Percentiles rank a stretch among this genome's conserved stretches.
Conservation (phyloP, 2,329 filamentous ascomycete species). For the Fusarium continuum region DNA sequence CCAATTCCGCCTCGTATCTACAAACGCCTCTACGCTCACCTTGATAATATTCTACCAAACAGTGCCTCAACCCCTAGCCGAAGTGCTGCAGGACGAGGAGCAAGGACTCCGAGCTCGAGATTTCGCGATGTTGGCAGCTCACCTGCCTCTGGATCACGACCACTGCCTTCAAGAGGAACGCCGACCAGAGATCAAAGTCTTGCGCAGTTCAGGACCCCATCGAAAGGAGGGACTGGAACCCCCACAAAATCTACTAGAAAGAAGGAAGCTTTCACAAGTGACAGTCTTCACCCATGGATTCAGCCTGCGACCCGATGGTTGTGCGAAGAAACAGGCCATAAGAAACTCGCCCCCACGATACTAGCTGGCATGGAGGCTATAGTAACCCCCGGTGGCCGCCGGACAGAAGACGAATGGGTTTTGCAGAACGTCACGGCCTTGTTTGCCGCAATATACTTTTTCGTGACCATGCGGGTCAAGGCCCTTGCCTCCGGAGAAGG, state of each 20-base stretch:
- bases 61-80: slow-evolving; percentile 47
- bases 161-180: slow-evolving; percentile 53
- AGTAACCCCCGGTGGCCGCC: slow-evolving; percentile 53
- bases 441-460: slow-evolving; percentile 68
- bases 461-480: slow-evolving; percentile 62
- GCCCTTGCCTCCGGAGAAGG: slow-evolving; percentile 52
- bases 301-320: slow-evolving; percentile 73
- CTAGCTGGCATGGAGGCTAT: slow-evolving; percentile 75
- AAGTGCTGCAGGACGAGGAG: slow-evolving; percentile 40
- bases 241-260: slow-evolving; percentile 56
- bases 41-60: slow-evolving; percentile 74
- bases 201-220: slow-evolving; percentile 53
- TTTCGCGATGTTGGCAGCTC: slow-evolving; percentile 42
- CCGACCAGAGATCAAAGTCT: slow-evolving; percentile 59
- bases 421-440: slow-evolving; percentile 61
- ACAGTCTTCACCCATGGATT: slow-evolving; percentile 70
- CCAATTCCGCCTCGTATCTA: slow-evolving; percentile 84
- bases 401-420: slow-evolving; percentile 60
- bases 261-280: slow-evolving; percentile 40
- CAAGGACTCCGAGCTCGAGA: slow-evolving; percentile 49
- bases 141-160: slow-evolving; percentile 43
- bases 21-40: slow-evolving; percentile 81
- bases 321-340: slow-evolving; percentile 66
- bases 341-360: slow-evolving; percentile 74
- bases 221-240: slow-evolving; percentile 45